Conservation (phyloP, 2,329 filamentous ascomycete species). For the Apiospora hydei region DNA sequence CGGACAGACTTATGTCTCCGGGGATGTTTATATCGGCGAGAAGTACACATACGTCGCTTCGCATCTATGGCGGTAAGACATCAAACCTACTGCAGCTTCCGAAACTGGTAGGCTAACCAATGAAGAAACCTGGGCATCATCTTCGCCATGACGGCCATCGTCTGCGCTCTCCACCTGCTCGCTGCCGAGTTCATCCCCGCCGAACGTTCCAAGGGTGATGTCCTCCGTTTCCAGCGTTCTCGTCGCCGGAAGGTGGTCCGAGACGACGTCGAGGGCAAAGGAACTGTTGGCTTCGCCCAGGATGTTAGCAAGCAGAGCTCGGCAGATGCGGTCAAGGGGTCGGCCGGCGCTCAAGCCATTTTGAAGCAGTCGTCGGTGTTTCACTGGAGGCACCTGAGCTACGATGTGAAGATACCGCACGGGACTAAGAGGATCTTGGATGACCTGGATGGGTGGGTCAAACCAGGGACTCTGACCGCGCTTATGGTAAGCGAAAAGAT, state of each 20-base stretch:
- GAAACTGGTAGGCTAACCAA: not conserved
- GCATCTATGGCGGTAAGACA: not conserved
- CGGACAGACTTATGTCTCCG: not conserved
- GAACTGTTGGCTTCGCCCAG: too few relatives aligned
- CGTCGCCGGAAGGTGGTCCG: not conserved
- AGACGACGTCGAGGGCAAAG: not conserved
- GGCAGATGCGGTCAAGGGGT: not conserved
- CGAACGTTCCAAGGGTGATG: not conserved
- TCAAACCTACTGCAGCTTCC: too few relatives aligned
- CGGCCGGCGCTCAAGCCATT: not conserved
- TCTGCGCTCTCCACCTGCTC: not conserved
- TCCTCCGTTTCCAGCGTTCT: not conserved
- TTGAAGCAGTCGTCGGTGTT: conserved; percentile 6
- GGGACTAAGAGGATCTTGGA: conserved; percentile 65
- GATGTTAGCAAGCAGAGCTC: not conserved
- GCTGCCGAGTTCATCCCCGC: not conserved
- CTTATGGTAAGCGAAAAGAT: conserved; percentile 54
- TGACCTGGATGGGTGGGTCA: conserved; percentile 64
- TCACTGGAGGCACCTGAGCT: conserved; percentile 24
- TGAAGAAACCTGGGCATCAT: not conserved
- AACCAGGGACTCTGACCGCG: conserved; percentile 70
- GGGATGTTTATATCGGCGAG: not conserved
- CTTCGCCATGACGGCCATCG: not conserved
- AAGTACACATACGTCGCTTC: not conserved
- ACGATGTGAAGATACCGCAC: conserved; percentile 51